phyloP scores from a whole-genome alignment of 2,329 filamentous ascomycete species.

The Ascosphaera apis region DNA sequence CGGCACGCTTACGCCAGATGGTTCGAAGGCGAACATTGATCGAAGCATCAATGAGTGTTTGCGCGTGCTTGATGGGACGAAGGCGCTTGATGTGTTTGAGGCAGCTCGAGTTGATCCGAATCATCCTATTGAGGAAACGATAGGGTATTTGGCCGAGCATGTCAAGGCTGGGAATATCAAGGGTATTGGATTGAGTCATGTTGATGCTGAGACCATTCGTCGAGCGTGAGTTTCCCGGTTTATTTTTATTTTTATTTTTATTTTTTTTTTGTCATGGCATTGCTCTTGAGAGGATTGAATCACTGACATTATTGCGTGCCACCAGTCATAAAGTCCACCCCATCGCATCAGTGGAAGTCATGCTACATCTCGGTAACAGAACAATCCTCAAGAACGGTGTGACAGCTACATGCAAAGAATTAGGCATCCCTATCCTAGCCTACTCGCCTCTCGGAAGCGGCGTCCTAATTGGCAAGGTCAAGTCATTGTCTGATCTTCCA shows the following conservation, averaged over 20 bases:
- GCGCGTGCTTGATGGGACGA: constrained; percentile 22
- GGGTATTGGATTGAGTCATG: constrained; percentile 15
- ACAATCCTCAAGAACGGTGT: constrained; percentile 36
- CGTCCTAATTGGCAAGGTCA: constrained; percentile 28
- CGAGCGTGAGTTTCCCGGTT: constrained; percentile 14
- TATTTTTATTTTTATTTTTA: constrained; percentile 1
- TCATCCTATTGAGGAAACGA: constrained; percentile 22
- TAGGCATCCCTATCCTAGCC: constrained; percentile 33
- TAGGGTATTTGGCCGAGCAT: constrained; percentile 11
- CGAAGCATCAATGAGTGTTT: constrained; percentile 32
- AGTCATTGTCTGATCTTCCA: constrained; percentile 22
- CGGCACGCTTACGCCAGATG: constrained; percentile 18
- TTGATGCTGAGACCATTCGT: constrained; percentile 18
- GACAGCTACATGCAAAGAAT: constrained; percentile 29
- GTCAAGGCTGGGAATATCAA: constrained; percentile 16
- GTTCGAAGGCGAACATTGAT: constrained; percentile 27
- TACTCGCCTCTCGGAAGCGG: constrained; percentile 38
- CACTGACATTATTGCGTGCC: too few relatives aligned
- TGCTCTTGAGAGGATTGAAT: constrained; percentile 10
- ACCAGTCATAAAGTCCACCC: constrained; percentile 27
- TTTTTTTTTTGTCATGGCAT: neutral
- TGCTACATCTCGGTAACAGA: constrained; percentile 33
- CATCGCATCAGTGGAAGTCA: constrained; percentile 36
- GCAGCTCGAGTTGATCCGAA: constrained; percentile 29
- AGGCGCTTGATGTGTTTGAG: constrained; percentile 35